Conservation (phyloP, 768 basidiomycete genomes). For the Gyrodon lividus region DNA sequence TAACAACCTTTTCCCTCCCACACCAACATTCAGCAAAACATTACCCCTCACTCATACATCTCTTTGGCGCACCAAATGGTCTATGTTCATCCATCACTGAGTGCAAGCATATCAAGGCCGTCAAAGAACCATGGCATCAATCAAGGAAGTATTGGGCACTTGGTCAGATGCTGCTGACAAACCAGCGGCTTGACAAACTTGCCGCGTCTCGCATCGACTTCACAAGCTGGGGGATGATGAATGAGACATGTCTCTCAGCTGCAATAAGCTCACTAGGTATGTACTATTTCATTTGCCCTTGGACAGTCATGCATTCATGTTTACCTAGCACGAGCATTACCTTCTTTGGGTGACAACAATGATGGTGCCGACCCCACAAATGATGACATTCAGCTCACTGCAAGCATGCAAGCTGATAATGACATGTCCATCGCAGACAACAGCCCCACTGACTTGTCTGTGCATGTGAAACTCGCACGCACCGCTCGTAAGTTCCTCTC, state of each 20-base stretch:
- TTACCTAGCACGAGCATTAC: not conserved
- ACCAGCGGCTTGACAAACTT: slow-evolving; percentile 28
- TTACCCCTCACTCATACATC: slow-evolving; percentile 18
- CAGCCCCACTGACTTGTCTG: not conserved
- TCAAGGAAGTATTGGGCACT: slow-evolving; percentile 25
- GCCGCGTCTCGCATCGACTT: slow-evolving; percentile 21
- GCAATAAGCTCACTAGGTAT: not conserved
- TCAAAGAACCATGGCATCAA: slow-evolving; percentile 33
- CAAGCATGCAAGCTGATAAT: not conserved
- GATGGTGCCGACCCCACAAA: not conserved
- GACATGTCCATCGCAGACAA: not conserved
- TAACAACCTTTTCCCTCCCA: slow-evolving; percentile 25
- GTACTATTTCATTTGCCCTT: not conserved
- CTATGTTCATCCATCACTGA: slow-evolving; percentile 38
- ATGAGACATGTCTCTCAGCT: not conserved
- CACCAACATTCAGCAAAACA: slow-evolving; percentile 33
- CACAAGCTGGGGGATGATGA: slow-evolving; percentile 19
- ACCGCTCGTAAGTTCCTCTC: not conserved
- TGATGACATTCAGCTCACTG: not conserved
- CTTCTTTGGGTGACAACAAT: not conserved
- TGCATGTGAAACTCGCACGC: not conserved
- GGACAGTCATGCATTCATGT: not conserved
- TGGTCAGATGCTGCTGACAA: slow-evolving; percentile 30
- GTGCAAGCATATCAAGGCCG: slow-evolving; percentile 34
- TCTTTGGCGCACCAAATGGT: slow-evolving; percentile 34